phyloP scores from a whole-genome alignment of 2,329 filamentous ascomycete species.

The Monilinia vaccinii-corymbosi region DNA sequence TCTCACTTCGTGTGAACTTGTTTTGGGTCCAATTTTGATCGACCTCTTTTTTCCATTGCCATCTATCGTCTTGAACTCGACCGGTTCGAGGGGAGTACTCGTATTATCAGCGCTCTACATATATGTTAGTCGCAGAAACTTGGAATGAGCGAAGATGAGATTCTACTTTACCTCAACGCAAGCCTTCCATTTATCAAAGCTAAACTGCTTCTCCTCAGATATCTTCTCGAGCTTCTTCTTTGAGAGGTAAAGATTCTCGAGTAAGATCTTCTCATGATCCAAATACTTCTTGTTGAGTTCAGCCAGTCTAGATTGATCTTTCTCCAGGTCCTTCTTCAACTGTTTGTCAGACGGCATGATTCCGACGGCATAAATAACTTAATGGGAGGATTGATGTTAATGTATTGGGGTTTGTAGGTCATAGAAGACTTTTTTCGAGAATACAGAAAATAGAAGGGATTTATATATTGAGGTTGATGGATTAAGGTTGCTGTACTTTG shows the following conservation, averaged over 20 bases:
- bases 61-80: not conserved
- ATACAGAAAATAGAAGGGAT: not conserved
- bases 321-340: not conserved
- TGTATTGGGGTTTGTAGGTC: not conserved
- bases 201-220: not conserved
- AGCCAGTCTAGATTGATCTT: not conserved
- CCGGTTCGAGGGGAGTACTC: not conserved
- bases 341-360: not conserved
- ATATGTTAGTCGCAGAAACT: not conserved
- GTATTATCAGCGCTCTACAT: not conserved
- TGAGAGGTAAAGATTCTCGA: not conserved
- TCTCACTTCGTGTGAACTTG: not conserved
- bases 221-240: not conserved
- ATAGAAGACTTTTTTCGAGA: no score
- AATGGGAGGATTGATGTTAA: not conserved
- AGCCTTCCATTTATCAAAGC: not conserved
- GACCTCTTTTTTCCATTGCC: not conserved
- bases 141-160: not conserved
- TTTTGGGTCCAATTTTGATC: not conserved
- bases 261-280: not conserved
- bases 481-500: not conserved
- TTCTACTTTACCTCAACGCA: not conserved
- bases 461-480: not conserved
- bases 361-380: rapidly evolving
- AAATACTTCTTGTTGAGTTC: not conserved